Base-by-base conservation (phyloP, 257 asterid genomes). In the Haberlea rhodopensis region DNA sequence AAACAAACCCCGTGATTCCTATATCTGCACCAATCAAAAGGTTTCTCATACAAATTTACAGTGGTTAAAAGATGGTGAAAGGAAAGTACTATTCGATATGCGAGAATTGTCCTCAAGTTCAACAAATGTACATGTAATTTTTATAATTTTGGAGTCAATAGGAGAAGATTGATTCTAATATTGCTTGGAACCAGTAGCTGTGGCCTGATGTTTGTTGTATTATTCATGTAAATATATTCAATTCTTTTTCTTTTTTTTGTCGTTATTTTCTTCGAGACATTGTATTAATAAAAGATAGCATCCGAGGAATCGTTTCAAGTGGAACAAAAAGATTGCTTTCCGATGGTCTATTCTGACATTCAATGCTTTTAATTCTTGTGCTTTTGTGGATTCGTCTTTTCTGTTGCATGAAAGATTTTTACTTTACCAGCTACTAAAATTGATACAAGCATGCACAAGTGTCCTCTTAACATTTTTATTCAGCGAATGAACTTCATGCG, bases 191-290 rank as follows among this genome's bases (percentile, higher is more conserved):
- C 27, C 20, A 22, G 21, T n/a, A 20, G 46, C 15, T 54, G 62
- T 68, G 26, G 52, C 32, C 69, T 59, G 57, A 63, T 73, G 23
- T 10, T 54, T 57, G 15, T 55, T 73, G 73, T 73, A 78, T 65
- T 62, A n/a, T 68, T 67, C 68, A 25, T 65, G 74, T 63, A 40
- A 65, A 52, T 59, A 40, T 32, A 37, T 15, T 29, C 54, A 24
- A 54, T 54, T 11, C 31, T 27, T 58, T 57, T 28, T 18, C 2
- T 48, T 31, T 32, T 23, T 24, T 62, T 7, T 62, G 61, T 48
- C 37, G 21, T 51, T 9, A 34, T 37, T 27, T 63, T 43, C 26
- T 22, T 53, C 66, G 8, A 22, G 57, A 67, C 62, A 49, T 32
- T 72, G 76, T 75, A 64, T n/a, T 63, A 57, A 67, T 64, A 27